Conservation (phyloP, 2,329 filamentous ascomycete species). For the Triangularia verruculosa region DNA sequence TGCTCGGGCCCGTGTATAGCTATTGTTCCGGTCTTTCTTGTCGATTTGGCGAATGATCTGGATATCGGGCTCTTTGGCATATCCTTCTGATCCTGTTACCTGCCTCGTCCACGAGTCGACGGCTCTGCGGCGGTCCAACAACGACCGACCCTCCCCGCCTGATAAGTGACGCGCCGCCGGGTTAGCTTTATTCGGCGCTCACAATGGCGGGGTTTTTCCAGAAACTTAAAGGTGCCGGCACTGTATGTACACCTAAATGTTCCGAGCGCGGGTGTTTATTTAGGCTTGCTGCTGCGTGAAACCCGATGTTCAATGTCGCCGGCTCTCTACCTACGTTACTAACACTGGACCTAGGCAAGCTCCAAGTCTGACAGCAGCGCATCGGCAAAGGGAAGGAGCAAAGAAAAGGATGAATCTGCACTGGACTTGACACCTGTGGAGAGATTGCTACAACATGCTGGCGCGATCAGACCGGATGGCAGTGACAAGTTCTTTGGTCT, state of each 20-base stretch:
- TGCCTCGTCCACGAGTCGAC: slow-evolving; percentile 3
- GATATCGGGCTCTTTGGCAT: slow-evolving; percentile 2
- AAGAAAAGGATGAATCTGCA: slow-evolving; percentile 57
- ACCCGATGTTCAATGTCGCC: neutral
- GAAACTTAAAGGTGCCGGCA: slow-evolving; percentile 55
- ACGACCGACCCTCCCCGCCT: slow-evolving; percentile 14
- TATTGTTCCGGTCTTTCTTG: neutral
- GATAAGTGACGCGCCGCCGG: slow-evolving; percentile 20
- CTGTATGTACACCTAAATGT: slow-evolving; percentile 44
- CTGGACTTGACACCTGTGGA: slow-evolving; percentile 61
- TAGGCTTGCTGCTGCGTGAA: slow-evolving; percentile 3
- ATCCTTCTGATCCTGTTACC: neutral
- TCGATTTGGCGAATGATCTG: neutral
- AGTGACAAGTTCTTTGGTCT: slow-evolving; percentile 98
- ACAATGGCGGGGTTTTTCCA: slow-evolving; percentile 57
- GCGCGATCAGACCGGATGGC: slow-evolving; percentile 77
- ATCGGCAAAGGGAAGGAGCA: slow-evolving; percentile 44
- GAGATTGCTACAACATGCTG: slow-evolving; percentile 78
- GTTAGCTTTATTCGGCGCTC: slow-evolving; percentile 19
- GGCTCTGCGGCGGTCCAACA: slow-evolving; percentile 4
- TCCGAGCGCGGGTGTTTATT: slow-evolving; percentile 4
- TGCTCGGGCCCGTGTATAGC: neutral
- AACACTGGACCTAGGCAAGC: slow-evolving; percentile 38
- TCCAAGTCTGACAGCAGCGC: slow-evolving; percentile 42
- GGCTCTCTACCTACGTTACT: slow-evolving; percentile 1